Conservation (phyloP, 306 rosid genomes). For the Cicer yamashitae region DNA sequence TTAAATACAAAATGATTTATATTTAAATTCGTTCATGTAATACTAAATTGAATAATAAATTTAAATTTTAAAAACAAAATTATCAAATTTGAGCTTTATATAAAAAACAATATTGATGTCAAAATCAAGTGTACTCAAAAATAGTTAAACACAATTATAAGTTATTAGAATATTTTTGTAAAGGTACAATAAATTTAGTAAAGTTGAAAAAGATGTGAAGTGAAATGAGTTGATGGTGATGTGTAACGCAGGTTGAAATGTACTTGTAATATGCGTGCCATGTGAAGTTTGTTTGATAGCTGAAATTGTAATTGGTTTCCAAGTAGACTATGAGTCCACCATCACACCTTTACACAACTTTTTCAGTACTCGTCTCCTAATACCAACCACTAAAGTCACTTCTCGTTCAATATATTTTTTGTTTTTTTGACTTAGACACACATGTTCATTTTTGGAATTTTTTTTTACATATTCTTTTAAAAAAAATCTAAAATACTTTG, state of each 20-base stretch:
- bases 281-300: conserved; percentile 62
- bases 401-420: background rate
- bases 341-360: conserved; percentile 41
- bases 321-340: conserved; percentile 57
- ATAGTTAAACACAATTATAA: background rate
- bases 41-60: background rate
- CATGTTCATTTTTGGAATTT: no score
- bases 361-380: conserved; percentile 15
- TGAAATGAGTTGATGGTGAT: conserved; percentile 51
- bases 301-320: conserved; percentile 51
- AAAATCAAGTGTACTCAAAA: background rate
- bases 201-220: conserved; percentile 39
- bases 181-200: background rate
- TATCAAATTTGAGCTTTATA: no score
- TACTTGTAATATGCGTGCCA: conserved; percentile 42
- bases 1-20: background rate
- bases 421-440: no score
- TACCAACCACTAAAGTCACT: conserved; percentile 1
- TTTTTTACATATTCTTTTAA: no score
- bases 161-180: background rate
- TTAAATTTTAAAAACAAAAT: background rate
- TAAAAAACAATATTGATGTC: background rate
- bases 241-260: conserved; percentile 51
- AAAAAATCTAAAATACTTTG: no score
- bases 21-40: background rate